Evolutionary conservation across 345 rosid species (phyloP).

Genomic region (Clarkia xantiana): DNA sequence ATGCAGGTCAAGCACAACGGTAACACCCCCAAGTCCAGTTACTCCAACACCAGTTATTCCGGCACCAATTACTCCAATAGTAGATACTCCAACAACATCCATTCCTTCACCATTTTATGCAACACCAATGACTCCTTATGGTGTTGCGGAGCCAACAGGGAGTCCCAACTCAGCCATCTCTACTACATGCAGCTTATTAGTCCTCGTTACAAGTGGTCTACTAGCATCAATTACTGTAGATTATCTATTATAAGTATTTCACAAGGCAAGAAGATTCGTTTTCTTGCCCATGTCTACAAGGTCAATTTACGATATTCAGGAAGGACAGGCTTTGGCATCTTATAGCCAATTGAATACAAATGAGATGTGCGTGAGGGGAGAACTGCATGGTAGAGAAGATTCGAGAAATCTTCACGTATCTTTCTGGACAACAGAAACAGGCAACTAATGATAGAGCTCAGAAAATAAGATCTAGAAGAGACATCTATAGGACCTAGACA

Average conservation of each 20-base stretch:
- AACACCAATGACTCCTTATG: neutral
- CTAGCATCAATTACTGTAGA: too few relatives aligned
- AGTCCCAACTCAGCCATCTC: too few relatives aligned
- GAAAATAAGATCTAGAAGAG: slow-evolving; percentile 5
- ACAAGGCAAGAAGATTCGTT: too few relatives aligned
- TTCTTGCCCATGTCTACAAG: too few relatives aligned
- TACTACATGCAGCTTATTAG: too few relatives aligned
- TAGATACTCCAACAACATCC: slow-evolving; percentile 12
- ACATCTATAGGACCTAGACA: neutral
- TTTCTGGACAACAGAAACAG: neutral
- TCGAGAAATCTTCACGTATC: neutral
- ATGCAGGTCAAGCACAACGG: slow-evolving; percentile 56
- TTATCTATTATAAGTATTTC: too few relatives aligned
- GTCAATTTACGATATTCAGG: too few relatives aligned
- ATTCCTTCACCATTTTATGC: slow-evolving; percentile 14
- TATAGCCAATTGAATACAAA: slow-evolving; percentile 8
- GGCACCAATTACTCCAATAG: slow-evolving; percentile 13
- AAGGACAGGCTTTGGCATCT: slow-evolving; percentile 10
- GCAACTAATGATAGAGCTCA: neutral
- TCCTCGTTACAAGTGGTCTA: too few relatives aligned
- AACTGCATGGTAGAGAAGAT: slow-evolving; percentile 1
- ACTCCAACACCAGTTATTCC: slow-evolving; percentile 7
- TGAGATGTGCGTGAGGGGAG: neutral
- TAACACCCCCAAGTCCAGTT: slow-evolving; percentile 14
- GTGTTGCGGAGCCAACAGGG: too few relatives aligned